A percentile compares a stretch with the other conserved stretches of the same genome.
Conservation (phyloP, 1,284 basidiomycete genomes). For the Sutorius eximius region DNA sequence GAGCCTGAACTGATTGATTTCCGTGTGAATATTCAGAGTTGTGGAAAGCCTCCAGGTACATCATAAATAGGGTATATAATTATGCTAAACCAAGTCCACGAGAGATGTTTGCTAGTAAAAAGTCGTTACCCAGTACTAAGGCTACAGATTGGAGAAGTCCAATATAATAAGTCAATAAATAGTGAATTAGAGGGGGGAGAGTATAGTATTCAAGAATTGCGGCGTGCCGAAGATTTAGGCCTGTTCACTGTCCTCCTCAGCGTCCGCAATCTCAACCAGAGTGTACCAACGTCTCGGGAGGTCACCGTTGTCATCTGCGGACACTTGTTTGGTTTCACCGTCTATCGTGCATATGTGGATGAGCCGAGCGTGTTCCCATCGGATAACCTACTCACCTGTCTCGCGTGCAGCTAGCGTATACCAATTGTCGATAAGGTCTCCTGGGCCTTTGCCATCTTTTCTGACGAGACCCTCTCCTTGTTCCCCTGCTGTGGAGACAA, state of each 20-base stretch:
- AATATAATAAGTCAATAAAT: not conserved
- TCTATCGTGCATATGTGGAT: not conserved
- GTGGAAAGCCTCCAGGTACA: not conserved
- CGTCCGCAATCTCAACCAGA: conserved; percentile 6
- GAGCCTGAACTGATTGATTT: too few relatives aligned
- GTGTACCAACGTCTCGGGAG: conserved; percentile 11
- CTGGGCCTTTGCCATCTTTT: not conserved
- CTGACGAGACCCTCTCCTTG: not conserved
- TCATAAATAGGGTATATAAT: not conserved
- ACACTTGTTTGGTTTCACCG: not conserved
- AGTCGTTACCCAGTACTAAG: not conserved
- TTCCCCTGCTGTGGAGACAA: too few relatives aligned
- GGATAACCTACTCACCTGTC: conserved; percentile 1
- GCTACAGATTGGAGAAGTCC: conserved; percentile 4
- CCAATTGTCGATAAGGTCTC: not conserved
- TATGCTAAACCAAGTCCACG: not conserved
- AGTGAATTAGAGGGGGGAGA: not conserved
- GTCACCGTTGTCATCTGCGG: not conserved
- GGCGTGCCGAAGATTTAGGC: not conserved
- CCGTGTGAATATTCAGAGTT: too few relatives aligned
- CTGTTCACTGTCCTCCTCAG: conserved; percentile 4
- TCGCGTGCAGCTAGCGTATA: not conserved
- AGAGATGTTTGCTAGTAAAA: not conserved
- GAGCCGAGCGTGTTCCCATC: not conserved
- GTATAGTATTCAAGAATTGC: not conserved